These are phyloP conservation scores for Deinandra increscens DNA, from an alignment of 129 eudicot species.

Conservation along the genomic window DNA sequence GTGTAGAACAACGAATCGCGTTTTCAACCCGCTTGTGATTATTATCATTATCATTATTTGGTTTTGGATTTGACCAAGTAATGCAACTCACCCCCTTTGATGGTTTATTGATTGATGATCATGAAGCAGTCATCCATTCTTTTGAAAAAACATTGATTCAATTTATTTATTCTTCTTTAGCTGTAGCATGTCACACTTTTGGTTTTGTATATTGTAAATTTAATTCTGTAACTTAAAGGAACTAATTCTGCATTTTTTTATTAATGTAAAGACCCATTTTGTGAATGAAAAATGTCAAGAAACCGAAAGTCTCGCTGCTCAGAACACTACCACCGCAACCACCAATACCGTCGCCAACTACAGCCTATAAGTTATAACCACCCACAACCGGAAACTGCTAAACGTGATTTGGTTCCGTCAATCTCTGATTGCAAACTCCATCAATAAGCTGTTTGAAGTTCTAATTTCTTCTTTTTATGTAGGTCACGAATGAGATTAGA, in stretches of 20 bases:
- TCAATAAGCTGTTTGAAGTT: conserved; percentile 3
- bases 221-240: conserved; percentile 36
- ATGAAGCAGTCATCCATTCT: conserved; percentile 28
- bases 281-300: conserved; percentile 28
- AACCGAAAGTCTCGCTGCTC: conserved; percentile 31
- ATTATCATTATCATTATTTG: conserved; percentile 36
- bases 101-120: conserved; percentile 33
- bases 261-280: conserved; percentile 6
- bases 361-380: conserved; percentile 29
- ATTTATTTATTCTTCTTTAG: conserved; percentile 46
- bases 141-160: conserved; percentile 29
- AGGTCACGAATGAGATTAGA: no score
- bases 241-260: neutral
- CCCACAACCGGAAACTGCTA: conserved; percentile 39
- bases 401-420: conserved; percentile 47
- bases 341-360: conserved; percentile 20
- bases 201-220: conserved; percentile 25
- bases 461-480: no score
- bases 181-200: conserved; percentile 23
- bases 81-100: conserved; percentile 28
- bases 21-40: conserved; percentile 22
- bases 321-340: conserved; percentile 14
- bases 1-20: conserved; percentile 35
- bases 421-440: conserved; percentile 65
- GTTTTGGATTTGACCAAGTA: conserved; percentile 16